Conservation (phyloP, 176 grass and related monocot genomes). For the Carex scoparia region DNA sequence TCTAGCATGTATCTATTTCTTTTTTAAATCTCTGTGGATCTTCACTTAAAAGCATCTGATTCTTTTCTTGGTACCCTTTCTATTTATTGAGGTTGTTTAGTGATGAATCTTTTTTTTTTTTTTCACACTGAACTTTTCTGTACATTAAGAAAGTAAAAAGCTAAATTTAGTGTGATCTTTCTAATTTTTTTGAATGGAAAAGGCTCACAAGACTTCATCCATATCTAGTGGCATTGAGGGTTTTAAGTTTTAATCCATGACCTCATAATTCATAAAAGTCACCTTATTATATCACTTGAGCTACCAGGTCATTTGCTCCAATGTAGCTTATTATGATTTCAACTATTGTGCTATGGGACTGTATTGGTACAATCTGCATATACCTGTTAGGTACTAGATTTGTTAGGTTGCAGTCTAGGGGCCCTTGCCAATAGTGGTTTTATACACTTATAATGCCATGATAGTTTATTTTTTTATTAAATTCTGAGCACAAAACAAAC, state of each 20-base stretch:
- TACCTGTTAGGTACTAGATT: neutral
- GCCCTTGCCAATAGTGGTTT: neutral
- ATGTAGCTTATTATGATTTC: neutral
- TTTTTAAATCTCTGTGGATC: neutral
- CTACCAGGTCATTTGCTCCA: neutral
- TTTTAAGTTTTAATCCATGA: neutral
- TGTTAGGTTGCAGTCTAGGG: neutral
- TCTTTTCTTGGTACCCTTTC: neutral
- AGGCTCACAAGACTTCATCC: neutral
- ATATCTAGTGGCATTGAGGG: neutral
- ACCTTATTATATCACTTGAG: neutral
- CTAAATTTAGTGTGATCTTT: neutral
- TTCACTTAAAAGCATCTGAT: neutral
- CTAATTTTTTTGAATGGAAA: neutral
- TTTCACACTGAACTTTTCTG: neutral
- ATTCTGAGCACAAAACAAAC: neutral
- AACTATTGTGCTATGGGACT: constrained; percentile 10
- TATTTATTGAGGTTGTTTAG: neutral
- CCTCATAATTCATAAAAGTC: neutral
- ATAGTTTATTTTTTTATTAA: constrained; percentile 1
- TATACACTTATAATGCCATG: neutral
- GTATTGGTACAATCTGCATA: neutral
- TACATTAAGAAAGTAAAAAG: neutral
- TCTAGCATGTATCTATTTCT: neutral
- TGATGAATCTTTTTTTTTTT: neutral